A percentile compares a stretch with the other conserved stretches of the same genome.
phyloP scores from a whole-genome alignment of 257 asterid species.

The Perilla frutescens region DNA sequence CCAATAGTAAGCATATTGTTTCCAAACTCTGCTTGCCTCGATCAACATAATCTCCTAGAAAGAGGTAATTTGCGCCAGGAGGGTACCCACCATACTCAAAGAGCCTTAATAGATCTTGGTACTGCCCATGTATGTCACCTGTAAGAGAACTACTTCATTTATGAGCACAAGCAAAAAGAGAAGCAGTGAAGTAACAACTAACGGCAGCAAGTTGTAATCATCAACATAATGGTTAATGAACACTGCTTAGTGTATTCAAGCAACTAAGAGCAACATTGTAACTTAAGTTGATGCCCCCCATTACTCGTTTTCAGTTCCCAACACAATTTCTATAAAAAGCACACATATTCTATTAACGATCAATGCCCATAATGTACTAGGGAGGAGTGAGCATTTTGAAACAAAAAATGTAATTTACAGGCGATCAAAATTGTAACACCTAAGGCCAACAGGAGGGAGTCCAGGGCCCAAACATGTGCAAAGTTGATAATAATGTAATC shows the following conservation, averaged over 20 bases:
- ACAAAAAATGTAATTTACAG: neutral
- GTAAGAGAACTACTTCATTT: constrained; percentile 24
- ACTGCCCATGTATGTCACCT: constrained; percentile 91
- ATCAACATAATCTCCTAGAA: constrained; percentile 86
- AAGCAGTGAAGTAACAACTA: constrained; percentile 5
- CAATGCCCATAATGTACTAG: neutral
- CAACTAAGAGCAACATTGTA: constrained; percentile 14
- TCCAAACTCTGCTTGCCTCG: constrained; percentile 87
- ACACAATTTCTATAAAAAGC: neutral
- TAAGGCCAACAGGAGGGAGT: neutral
- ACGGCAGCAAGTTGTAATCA: neutral
- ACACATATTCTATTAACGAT: neutral
- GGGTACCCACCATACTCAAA: constrained; percentile 83
- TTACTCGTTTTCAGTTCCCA: neutral
- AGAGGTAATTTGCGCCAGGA: constrained; percentile 68
- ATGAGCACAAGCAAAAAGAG: constrained; percentile 16
- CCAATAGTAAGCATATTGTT: constrained; percentile 78
- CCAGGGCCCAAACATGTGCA: neutral
- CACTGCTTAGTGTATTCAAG: neutral
- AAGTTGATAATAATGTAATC: neutral
- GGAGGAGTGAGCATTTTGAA: neutral
- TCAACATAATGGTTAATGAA: neutral
- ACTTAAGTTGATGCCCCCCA: constrained; percentile 10
- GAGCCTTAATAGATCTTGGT: constrained; percentile 74
- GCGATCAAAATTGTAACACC: neutral